phyloP scores from a whole-genome alignment of 768 basidiomycete species.

The Postia placenta region DNA sequence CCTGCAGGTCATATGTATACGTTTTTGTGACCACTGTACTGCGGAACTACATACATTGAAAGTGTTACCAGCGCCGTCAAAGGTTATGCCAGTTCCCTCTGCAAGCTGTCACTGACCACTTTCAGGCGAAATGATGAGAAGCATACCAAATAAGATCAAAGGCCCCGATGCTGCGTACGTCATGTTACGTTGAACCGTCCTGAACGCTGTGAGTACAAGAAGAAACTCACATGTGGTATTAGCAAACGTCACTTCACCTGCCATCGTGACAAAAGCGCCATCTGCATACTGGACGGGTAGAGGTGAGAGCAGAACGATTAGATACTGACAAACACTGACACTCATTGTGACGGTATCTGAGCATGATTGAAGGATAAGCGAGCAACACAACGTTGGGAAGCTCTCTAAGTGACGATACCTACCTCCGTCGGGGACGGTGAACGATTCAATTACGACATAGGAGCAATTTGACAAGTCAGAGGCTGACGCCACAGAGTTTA shows the following conservation, averaged over 20 bases:
- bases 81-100: not conserved
- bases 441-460: not conserved
- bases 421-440: constrained; percentile 1
- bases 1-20: not conserved
- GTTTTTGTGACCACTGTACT: not conserved
- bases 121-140: not conserved
- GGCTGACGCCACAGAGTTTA: not conserved
- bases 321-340: not conserved
- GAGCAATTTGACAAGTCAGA: not conserved
- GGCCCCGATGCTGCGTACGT: not conserved
- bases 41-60: not conserved
- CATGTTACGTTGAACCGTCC: too few relatives aligned
- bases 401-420: not conserved
- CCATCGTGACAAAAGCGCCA: not conserved
- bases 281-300: not conserved
- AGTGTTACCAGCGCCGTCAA: not conserved
- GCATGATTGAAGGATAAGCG: not conserved
- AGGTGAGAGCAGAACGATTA: not conserved
- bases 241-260: not conserved
- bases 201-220: too few relatives aligned
- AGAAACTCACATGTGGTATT: not conserved
- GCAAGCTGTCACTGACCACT: not conserved
- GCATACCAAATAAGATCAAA: not conserved
- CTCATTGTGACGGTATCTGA: not conserved
- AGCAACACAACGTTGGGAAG: not conserved